These are phyloP conservation scores for Sclerotinia subarctica DNA, from an alignment of 2,329 filamentous ascomycete genomes.

Conservation along the genomic window DNA sequence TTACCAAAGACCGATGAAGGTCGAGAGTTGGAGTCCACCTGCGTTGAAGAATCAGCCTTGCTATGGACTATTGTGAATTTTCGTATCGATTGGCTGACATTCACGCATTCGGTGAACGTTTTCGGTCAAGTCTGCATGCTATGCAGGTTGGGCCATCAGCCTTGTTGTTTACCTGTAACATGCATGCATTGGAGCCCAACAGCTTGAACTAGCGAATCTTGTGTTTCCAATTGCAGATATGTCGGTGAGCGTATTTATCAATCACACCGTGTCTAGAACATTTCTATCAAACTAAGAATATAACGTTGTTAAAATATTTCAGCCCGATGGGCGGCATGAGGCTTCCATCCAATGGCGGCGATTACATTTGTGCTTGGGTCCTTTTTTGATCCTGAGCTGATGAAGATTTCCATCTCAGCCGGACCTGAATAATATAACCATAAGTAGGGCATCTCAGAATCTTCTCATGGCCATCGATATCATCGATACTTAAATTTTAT, in stretches of 20 bases:
- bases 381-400: not conserved
- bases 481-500: not conserved
- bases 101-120: slow-evolving; percentile 19
- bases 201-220: not conserved
- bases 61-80: slow-evolving; percentile 1
- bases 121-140: not conserved
- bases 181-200: slow-evolving; percentile 5
- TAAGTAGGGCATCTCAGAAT: not conserved
- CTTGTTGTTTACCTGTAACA: not conserved
- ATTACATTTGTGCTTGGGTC: not conserved
- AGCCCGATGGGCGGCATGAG: slow-evolving; percentile 8
- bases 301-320: not conserved
- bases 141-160: slow-evolving; percentile 6
- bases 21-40: not conserved
- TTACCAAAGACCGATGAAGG: not conserved
- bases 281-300: not conserved
- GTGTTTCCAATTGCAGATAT: not conserved
- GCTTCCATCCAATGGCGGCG: not conserved
- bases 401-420: slow-evolving; percentile 5
- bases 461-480: not conserved
- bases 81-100: slow-evolving; percentile 1
- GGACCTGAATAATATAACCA: not conserved
- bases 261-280: not conserved
- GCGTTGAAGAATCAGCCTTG: slow-evolving; percentile 21
- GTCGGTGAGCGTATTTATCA: slow-evolving; percentile 7